Conservation (phyloP, 1,284 basidiomycete genomes). For the Coniophora puteana region DNA sequence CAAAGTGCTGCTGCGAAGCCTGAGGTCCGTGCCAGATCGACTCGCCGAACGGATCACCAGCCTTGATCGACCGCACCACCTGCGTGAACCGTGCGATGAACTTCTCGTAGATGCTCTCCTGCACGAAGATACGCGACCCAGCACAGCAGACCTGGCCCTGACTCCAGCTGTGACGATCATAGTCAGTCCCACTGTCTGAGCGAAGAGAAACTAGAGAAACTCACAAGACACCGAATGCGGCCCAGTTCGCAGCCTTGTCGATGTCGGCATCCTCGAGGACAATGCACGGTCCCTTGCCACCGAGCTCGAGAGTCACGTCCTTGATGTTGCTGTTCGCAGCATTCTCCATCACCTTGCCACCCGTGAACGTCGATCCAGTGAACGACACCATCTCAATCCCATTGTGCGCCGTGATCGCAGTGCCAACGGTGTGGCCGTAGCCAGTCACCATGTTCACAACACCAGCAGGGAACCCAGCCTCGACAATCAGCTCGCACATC, state of each 20-base stretch:
- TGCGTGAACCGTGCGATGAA: conserved; percentile 46
- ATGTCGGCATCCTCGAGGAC: conserved; percentile 53
- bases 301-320: conserved; percentile 71
- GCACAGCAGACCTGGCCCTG: conserved; percentile 70
- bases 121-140: conserved; percentile 70
- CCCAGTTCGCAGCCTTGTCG: conserved; percentile 63
- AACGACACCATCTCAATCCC: conserved; percentile 46
- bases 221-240: conserved; percentile 61
- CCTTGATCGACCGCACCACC: conserved; percentile 44
- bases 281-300: conserved; percentile 69
- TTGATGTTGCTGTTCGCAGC: conserved; percentile 69
- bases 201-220: conserved; percentile 12
- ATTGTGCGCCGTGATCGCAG: conserved; percentile 38
- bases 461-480: conserved; percentile 63
- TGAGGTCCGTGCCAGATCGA: conserved; percentile 73
- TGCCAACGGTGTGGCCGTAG: conserved; percentile 37
- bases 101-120: conserved; percentile 61
- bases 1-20: conserved; percentile 53
- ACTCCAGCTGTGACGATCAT: conserved; percentile 49
- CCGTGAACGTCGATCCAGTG: conserved; percentile 56
- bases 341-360: conserved; percentile 66
- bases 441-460: conserved; percentile 68
- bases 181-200: background rate
- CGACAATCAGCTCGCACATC: conserved; percentile 17
- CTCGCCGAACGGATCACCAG: conserved; percentile 64